Conservation (phyloP, 1,139 yeast genomes). For the Nadsonia commutata region DNA sequence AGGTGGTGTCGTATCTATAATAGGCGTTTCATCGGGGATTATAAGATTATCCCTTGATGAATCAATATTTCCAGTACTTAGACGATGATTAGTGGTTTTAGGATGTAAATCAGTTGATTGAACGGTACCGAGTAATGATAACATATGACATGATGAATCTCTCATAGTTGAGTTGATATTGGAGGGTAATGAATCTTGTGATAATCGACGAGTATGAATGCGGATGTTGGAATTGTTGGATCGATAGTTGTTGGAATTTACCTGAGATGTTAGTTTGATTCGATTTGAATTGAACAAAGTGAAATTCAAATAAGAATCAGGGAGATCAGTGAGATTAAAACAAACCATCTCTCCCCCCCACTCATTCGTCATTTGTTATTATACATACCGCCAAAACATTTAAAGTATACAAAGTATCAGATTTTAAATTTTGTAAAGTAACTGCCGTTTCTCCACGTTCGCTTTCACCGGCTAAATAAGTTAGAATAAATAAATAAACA, state of each 20-base stretch:
- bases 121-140: background rate
- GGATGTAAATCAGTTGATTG: background rate
- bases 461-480: slow-evolving; percentile 23
- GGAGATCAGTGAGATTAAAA: too few relatives aligned
- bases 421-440: slow-evolving; percentile 29
- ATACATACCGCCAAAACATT: slow-evolving; percentile 36
- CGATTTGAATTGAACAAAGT: background rate
- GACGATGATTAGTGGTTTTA: too few relatives aligned
- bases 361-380: too few relatives aligned
- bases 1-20: background rate
- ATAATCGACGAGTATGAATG: slow-evolving; percentile 15
- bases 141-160: background rate
- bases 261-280: background rate
- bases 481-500: too few relatives aligned
- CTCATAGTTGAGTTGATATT: slow-evolving; percentile 1
- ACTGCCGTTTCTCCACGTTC: slow-evolving; percentile 23
- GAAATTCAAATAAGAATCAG: background rate
- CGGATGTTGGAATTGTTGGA: slow-evolving; percentile 17
- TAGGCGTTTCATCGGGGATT: background rate
- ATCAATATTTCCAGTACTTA: too few relatives aligned
- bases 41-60: background rate
- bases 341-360: too few relatives aligned
- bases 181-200: slow-evolving; percentile 13
- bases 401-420: slow-evolving; percentile 37
- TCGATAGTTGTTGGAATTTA: slow-evolving; percentile 20